Percentiles rank a stretch among this genome's conserved stretches.
phyloP scores from a whole-genome alignment of 805 yeast genomes.

The Zygosaccharomyces pseudorouxii region DNA sequence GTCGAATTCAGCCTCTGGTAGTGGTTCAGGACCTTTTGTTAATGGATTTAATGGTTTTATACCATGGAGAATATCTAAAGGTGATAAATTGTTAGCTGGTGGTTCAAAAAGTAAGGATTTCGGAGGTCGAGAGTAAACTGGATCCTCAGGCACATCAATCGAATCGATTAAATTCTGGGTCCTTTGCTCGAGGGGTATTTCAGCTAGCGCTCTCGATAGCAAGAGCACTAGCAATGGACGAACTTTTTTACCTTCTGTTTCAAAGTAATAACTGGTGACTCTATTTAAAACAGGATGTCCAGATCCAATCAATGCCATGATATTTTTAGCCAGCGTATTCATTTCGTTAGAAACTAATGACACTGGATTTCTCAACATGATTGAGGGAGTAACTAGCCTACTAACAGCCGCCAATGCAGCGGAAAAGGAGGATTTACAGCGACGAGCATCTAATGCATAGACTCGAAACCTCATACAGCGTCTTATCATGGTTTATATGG shows the following conservation, averaged over 20 bases:
- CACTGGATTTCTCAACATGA: slow-evolving; percentile 71
- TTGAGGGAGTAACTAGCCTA: slow-evolving; percentile 61
- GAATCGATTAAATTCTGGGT: slow-evolving; percentile 57
- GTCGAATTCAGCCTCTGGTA: slow-evolving; percentile 48
- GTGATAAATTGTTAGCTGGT: slow-evolving; percentile 53
- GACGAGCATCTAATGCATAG: slow-evolving; percentile 6
- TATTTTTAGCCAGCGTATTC: slow-evolving; percentile 82
- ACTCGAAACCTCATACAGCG: background rate
- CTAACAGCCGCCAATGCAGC: slow-evolving; percentile 72
- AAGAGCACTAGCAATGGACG: slow-evolving; percentile 86
- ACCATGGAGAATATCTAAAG: slow-evolving; percentile 80
- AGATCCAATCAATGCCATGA: slow-evolving; percentile 80
- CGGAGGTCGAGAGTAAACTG: slow-evolving; percentile 56
- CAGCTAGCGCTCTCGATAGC: slow-evolving; percentile 72
- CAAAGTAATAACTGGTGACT: slow-evolving; percentile 92
- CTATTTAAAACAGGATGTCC: slow-evolving; percentile 91
- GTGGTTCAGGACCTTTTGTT: slow-evolving; percentile 68
- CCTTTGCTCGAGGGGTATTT: slow-evolving; percentile 67
- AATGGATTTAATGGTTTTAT: slow-evolving; percentile 90
- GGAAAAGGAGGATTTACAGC: slow-evolving; percentile 36
- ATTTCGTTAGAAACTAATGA: slow-evolving; percentile 89
- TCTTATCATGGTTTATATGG: slow-evolving; percentile 6
- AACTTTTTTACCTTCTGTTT: slow-evolving; percentile 93
- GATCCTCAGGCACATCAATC: slow-evolving; percentile 62
- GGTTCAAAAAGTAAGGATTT: slow-evolving; percentile 54